Evolutionary conservation across 2,329 filamentous ascomycete species (phyloP), one percentile per base, ranked within the genome.

Genomic region (Zymoseptoria tritici): DNA sequence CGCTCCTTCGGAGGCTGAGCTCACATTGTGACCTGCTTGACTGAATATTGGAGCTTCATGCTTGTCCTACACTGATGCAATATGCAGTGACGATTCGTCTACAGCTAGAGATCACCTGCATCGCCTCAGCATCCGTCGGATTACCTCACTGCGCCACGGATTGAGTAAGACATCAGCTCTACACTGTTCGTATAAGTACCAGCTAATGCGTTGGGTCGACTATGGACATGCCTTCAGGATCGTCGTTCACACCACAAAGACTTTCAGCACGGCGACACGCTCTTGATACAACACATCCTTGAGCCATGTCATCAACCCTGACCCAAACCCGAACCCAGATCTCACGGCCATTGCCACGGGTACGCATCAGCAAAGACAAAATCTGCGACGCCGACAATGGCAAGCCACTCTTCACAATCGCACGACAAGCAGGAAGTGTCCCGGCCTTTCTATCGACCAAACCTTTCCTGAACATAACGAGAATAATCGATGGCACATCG

Each of bases 361-460:
- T 69, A 9, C 60, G 57, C 4, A 51, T 69, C 1, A 62, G 60
- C 8, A 61, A 60, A 42, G 57, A 65, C 22, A 62, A 62, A 29
- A 55, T 68, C 4, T 58, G 59, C 26, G 59, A 66, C 50, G 9
- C 55, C 20, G 42, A 60, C 1, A 64, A 62, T 3, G 58, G 60
- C 2, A 31, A 56, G 3, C 60, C 60, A 2, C 42, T 63, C 22
- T 67, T 63, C 57, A 22, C 60, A 36, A 64, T 67, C 16, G 58
- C 58, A 5, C 58, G 60, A 36, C 60, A 61, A 56, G 58, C 67
- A 9, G 59, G 60, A 3, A 61, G 63, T 49, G 49, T 65, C n/a
- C 64, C 66, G 6, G 60, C 63, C 1, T 62, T 66, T 55, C 59
- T 66, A 13, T 67, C 65, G 20, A 63, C 54, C 16, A 66, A 66